A percentile compares a stretch with the other conserved stretches of the same genome.
Conservation (phyloP, 352 stramenopile genomes). For the Phytophthora citricola region DNA sequence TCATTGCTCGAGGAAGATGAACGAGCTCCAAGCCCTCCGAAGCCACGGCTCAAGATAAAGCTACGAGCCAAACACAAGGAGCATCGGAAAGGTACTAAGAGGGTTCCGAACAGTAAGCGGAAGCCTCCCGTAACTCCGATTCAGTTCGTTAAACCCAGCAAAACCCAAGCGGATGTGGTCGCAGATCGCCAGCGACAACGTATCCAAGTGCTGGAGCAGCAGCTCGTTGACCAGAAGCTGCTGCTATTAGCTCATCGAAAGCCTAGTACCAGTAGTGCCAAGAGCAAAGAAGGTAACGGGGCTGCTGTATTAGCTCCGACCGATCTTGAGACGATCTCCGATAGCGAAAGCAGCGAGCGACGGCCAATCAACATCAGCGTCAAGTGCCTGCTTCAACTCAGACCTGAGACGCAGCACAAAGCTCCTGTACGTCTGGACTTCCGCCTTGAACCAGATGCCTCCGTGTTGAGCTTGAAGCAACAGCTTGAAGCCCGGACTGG, state of each 20-base stretch:
- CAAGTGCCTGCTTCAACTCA: constrained; percentile 30
- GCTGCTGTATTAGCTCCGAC: constrained; percentile 20
- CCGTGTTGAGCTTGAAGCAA: constrained; percentile 40
- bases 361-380: constrained; percentile 24
- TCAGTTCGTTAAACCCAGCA: constrained; percentile 11
- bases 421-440: constrained; percentile 24
- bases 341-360: constrained; percentile 4
- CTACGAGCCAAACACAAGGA: constrained; percentile 10
- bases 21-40: constrained; percentile 5
- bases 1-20: constrained; percentile 28
- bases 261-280: neutral
- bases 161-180: constrained; percentile 31
- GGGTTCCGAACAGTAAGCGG: constrained; percentile 6
- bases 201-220: constrained; percentile 67
- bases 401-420: constrained; percentile 7
- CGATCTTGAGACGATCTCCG: constrained; percentile 14
- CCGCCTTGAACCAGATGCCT: constrained; percentile 23
- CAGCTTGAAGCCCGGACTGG: constrained; percentile 26
- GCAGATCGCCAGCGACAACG: constrained; percentile 56
- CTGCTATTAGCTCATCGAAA: constrained; percentile 39
- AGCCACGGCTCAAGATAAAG: constrained; percentile 10
- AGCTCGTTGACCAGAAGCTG: constrained; percentile 69
- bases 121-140: neutral
- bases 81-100: constrained; percentile 2
- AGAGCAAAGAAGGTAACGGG: neutral